These are phyloP conservation scores for Pseudonitzschia multistriata DNA, from an alignment of 108 stramenopile species.

Conservation along the genomic window DNA sequence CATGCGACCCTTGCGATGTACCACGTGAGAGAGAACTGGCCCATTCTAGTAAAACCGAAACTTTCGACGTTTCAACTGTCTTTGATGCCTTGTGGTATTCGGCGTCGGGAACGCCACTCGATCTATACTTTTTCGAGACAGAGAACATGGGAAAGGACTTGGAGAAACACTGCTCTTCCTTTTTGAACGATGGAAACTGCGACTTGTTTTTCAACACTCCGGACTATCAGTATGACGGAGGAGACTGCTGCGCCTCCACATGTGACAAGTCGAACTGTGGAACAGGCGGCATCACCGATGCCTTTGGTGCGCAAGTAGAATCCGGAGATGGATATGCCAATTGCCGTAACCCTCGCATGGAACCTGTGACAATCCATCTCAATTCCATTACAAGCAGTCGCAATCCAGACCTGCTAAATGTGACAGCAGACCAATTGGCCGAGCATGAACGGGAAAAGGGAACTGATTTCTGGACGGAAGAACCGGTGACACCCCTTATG, in stretches of 20 bases:
- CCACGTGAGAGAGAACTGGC: not conserved
- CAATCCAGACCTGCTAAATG: not conserved
- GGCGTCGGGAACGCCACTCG: constrained; percentile 2
- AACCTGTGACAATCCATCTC: not conserved
- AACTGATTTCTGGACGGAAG: not conserved
- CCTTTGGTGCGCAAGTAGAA: not conserved
- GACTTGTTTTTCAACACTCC: constrained; percentile 10
- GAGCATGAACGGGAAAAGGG: not conserved
- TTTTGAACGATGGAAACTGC: constrained; percentile 5
- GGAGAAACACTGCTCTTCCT: not conserved
- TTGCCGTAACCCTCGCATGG: not conserved
- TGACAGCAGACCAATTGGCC: not conserved
- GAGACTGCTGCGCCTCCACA: constrained; percentile 13
- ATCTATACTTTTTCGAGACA: not conserved
- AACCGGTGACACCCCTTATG: not conserved
- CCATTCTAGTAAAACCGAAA: not conserved
- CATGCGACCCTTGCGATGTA: not conserved
- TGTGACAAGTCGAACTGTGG: not conserved
- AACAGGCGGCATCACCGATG: not conserved
- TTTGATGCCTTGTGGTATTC: constrained; percentile 3
- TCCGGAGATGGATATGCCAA: not conserved
- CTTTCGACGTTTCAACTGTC: not conserved
- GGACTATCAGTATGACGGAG: constrained; percentile 8
- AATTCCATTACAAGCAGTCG: not conserved
- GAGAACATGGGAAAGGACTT: not conserved